Conservation (phyloP, 805 yeast species). For the Ogataea pilisensis region DNA sequence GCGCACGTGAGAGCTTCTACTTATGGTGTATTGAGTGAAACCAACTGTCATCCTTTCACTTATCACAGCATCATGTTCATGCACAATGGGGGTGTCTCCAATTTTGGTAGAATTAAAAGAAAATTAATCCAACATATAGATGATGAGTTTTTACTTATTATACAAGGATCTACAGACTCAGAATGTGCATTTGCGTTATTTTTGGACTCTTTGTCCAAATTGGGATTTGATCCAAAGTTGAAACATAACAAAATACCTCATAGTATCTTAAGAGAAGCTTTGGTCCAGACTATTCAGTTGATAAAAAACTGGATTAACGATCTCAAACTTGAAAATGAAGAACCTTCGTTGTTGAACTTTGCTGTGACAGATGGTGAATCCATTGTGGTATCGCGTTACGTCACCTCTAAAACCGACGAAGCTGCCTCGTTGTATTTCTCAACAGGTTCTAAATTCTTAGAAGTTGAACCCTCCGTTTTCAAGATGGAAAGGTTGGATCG, state of each 20-base stretch:
- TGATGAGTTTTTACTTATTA: conserved; percentile 72
- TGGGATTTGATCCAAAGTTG: conserved; percentile 67
- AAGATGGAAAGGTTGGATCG: conserved; percentile 91
- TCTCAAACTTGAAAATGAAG: conserved; percentile 41
- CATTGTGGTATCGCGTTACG: conserved; percentile 83
- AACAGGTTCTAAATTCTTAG: conserved; percentile 87
- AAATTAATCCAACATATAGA: conserved; percentile 64
- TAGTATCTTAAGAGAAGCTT: conserved; percentile 57
- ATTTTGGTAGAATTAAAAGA: conserved; percentile 70
- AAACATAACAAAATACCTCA: conserved; percentile 35
- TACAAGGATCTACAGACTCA: conserved; percentile 94
- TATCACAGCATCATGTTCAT: conserved; percentile 87
- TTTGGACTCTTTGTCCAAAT: conserved; percentile 65
- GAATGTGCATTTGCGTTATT: conserved; percentile 93
- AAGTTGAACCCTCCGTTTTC: conserved; percentile 86
- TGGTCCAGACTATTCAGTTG: conserved; percentile 66
- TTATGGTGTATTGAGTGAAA: conserved; percentile 88
- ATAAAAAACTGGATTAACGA: conserved; percentile 78
- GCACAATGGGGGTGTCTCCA: conserved; percentile 93
- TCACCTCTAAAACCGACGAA: conserved; percentile 85
- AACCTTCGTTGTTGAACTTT: conserved; percentile 85
- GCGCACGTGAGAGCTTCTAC: conserved; percentile 97
- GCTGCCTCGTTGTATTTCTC: conserved; percentile 96
- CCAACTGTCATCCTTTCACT: conserved; percentile 95
- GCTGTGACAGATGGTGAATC: conserved; percentile 93